These are phyloP conservation scores for Colletotrichum spinosum DNA, from an alignment of 2,329 filamentous ascomycete species.

Conservation along the genomic window DNA sequence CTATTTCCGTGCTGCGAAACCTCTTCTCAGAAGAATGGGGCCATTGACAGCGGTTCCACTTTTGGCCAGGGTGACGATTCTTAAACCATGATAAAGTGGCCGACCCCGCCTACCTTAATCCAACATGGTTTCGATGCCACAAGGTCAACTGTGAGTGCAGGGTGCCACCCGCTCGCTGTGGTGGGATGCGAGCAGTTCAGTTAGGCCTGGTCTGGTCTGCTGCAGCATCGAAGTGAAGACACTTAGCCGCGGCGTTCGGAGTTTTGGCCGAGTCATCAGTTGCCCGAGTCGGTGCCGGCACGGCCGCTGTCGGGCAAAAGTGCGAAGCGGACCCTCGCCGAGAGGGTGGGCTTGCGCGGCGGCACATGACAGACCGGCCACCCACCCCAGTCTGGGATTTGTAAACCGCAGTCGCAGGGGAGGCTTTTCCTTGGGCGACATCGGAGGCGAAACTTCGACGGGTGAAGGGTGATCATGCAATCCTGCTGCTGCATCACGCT, in stretches of 20 bases:
- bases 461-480: conserved; percentile 16
- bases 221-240: neutral
- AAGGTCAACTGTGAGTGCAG: too few relatives aligned
- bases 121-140: conserved; percentile 9
- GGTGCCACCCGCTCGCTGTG: neutral
- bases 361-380: conserved; percentile 18
- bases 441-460: conserved; percentile 12
- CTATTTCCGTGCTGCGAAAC: neutral
- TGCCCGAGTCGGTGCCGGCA: conserved; percentile 22
- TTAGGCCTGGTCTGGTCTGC: neutral
- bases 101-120: conserved; percentile 19
- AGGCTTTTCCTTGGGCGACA: conserved; percentile 11
- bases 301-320: conserved; percentile 16
- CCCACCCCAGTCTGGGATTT: conserved; percentile 8
- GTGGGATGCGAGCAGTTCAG: too few relatives aligned
- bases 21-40: neutral
- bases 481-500: conserved; percentile 1
- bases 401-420: neutral
- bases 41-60: conserved; percentile 9
- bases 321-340: conserved; percentile 13
- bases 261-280: conserved; percentile 8
- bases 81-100: conserved; percentile 5
- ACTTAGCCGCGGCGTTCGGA: neutral
- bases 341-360: conserved; percentile 28
- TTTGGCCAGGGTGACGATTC: conserved; percentile 14